phyloP scores from a whole-genome alignment of 495 filamentous ascomycete species.

The Massariosphaeria phaeospora region DNA sequence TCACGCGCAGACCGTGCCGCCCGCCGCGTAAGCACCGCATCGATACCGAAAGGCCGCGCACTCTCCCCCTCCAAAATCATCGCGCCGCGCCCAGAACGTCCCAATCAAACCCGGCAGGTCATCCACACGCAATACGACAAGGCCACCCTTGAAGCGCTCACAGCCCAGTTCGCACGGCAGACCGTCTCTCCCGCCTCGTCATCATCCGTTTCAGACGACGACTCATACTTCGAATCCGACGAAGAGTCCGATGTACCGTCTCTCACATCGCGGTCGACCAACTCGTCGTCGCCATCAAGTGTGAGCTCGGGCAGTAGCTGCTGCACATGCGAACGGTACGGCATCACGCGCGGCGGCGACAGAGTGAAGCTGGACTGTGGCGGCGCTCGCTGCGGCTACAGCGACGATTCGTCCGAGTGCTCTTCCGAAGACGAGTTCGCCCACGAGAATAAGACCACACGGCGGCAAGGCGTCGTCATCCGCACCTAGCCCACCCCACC shows the following conservation, averaged over 20 bases:
- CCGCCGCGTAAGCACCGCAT: slow-evolving; percentile 46
- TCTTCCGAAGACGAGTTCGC: slow-evolving; percentile 39
- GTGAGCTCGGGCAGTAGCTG: slow-evolving; percentile 64
- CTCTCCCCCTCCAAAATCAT: slow-evolving; percentile 85
- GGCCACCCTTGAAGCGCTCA: slow-evolving; percentile 62
- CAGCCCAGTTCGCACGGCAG: slow-evolving; percentile 64
- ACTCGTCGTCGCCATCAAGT: slow-evolving; percentile 65
- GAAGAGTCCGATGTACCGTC: slow-evolving; percentile 38
- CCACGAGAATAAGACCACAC: slow-evolving; percentile 44
- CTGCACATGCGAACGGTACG: slow-evolving; percentile 92
- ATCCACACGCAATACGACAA: slow-evolving; percentile 66
- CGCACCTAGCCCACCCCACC: slow-evolving; percentile 41
- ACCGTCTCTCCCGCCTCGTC: slow-evolving; percentile 50
- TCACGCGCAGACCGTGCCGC: slow-evolving; percentile 40
- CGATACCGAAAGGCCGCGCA: slow-evolving; percentile 79
- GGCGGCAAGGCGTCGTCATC: slow-evolving; percentile 76
- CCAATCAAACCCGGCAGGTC: slow-evolving; percentile 78
- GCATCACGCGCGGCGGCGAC: slow-evolving; percentile 87
- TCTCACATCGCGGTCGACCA: slow-evolving; percentile 67
- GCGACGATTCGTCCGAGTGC: slow-evolving; percentile 60
- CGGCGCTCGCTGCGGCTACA: slow-evolving; percentile 76
- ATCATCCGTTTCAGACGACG: slow-evolving; percentile 52
- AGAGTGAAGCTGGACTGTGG: slow-evolving; percentile 93
- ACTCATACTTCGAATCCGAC: slow-evolving; percentile 54
- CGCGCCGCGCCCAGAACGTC: slow-evolving; percentile 82